Evolutionary conservation across 352 stramenopile genomes (phyloP), one percentile per base, ranked within the genome.

Genomic region (Globisporangium mamillatum): DNA sequence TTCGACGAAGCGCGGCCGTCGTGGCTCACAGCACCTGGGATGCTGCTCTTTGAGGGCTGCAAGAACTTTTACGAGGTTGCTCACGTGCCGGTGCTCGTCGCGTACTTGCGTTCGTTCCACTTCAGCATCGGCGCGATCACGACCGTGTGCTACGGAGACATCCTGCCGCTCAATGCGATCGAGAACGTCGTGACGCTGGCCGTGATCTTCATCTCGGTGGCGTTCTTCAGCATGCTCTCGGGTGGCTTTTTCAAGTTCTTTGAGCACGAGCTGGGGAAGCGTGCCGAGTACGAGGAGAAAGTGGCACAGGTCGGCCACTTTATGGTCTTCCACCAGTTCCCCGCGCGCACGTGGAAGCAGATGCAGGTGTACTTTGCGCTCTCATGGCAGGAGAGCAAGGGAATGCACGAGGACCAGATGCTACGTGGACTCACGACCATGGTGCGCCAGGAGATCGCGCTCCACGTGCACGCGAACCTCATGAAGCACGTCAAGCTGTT

Each of bases 111-210:
- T 10, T 82, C 77, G 46, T 82, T 79, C 16, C 79, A 92, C 66
- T 92, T 89, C 55, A 90, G 84, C 55, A 91, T 92, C 34, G 82
- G 82, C 4, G 84, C 84, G n/a, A 89, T 91, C 66, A 92, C 82
- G 27, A 92, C 84, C 0, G 84, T 92, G 1, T 92, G 72, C 46
- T 92, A 92, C 64, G 82, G 82, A 0, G 84, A 92, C 61, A 92
- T 92, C 48, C 59, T 81, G 1, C 84, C 84, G 22, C 74, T 84
- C 74, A 92, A 92, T 61, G 80, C 79, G 3, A 68, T 72, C 25
- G 84, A 94, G 72, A 91, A 75, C 36, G 44, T 81, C 24, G 76
- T 75, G 14, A 78, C 72, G 1, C 79, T 88, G 48, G 69, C 75
- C 5, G 78, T 93, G 25, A 91, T 93, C 53, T 77, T 92, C 22